phyloP scores from a whole-genome alignment of 148 eudicot species.

The Vaccinium darrowii region DNA sequence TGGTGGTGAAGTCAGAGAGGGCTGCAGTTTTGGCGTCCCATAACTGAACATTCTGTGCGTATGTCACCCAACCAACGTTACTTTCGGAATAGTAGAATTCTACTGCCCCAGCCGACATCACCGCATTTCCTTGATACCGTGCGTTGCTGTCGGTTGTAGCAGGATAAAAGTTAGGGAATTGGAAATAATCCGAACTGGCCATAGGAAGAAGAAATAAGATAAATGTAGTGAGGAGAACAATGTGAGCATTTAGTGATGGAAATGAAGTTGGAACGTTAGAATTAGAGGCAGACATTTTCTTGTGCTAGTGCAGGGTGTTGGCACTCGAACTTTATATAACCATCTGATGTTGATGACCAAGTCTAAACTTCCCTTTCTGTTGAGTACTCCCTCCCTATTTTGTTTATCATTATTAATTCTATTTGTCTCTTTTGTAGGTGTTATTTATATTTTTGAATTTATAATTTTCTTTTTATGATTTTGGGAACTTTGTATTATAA shows the following conservation, averaged over 20 bases:
- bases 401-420: too few relatives aligned
- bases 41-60: constrained; percentile 25
- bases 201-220: constrained; percentile 8
- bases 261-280: not conserved
- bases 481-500: too few relatives aligned
- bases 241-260: not conserved
- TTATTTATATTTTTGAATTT: too few relatives aligned
- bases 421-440: too few relatives aligned
- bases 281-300: not conserved
- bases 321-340: not conserved
- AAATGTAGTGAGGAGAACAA: not conserved
- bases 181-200: constrained; percentile 22
- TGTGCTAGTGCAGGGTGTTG: not conserved
- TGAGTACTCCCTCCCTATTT: not conserved
- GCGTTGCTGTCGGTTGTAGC: constrained; percentile 5
- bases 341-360: not conserved
- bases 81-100: constrained; percentile 29
- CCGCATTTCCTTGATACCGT: constrained; percentile 41
- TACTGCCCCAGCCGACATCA: constrained; percentile 28
- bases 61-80: constrained; percentile 36
- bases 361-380: not conserved
- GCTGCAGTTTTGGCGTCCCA: constrained; percentile 31
- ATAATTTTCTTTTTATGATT: too few relatives aligned
- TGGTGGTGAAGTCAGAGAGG: constrained; percentile 51
- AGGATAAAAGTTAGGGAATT: constrained; percentile 20